A percentile compares a stretch with the other conserved stretches of the same genome.
phyloP scores from a whole-genome alignment of 75 land plant genomes.

The Chamaecyparis obtusa region DNA sequence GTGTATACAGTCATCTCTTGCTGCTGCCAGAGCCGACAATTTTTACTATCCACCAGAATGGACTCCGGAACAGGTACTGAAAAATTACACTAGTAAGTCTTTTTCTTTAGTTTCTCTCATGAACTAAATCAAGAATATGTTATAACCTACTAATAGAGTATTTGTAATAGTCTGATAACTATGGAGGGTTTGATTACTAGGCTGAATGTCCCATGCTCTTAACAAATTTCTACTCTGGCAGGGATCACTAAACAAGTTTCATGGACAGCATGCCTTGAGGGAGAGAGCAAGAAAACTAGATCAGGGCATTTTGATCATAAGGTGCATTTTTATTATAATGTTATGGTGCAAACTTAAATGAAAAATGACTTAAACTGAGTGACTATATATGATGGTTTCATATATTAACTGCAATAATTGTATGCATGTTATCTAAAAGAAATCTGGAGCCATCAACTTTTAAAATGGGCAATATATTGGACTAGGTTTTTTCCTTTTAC shows the following conservation, averaged over 20 bases:
- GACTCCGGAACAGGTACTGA: conserved; percentile 79
- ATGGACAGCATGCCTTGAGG: conserved; percentile 97
- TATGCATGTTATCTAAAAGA: background rate
- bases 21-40: conserved; percentile 98
- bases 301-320: conserved; percentile 94
- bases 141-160: background rate
- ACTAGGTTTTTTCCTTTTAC: background rate
- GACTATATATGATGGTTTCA: background rate
- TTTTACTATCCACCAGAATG: conserved; percentile 99
- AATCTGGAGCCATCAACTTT: background rate
- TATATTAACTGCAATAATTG: background rate
- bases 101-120: background rate
- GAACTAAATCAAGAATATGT: background rate
- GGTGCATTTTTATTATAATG: conserved; percentile 29
- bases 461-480: background rate
- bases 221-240: conserved; percentile 16
- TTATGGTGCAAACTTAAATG: background rate
- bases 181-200: background rate
- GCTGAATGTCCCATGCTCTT: background rate
- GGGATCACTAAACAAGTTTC: conserved; percentile 95
- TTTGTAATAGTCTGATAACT: too few relatives aligned
- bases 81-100: background rate
- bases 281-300: conserved; percentile 97
- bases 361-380: background rate
- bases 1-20: conserved; percentile 86